Base-by-base conservation (phyloP, 768 basidiomycete genomes). In the Rubroboletus satanas region DNA sequence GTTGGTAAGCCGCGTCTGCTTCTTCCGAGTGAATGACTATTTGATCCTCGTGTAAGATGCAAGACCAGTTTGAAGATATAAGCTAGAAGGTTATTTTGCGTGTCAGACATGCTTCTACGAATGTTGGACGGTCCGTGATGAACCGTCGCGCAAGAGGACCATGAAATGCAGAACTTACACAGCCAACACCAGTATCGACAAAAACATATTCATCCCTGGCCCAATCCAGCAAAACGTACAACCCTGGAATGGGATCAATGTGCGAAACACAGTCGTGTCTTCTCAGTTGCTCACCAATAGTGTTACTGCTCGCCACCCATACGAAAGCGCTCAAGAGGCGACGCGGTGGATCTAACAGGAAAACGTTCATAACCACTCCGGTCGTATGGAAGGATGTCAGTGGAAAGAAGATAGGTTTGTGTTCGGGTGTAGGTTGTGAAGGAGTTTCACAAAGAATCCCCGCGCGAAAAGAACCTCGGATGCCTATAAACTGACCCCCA, bases 21-120 rank as follows among this genome's bases (percentile, higher is more conserved):
- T 87, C 85, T 70, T 88, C 87, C 36, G 81, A 85, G 61, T 89
- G 87, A 36, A 89, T 85, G 35, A 88, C 85, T 54, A 89, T 85
- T 57, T 85, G 79, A 46, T 74, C 71, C 58, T 88, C 78, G 62
- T 79, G 81, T 10, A 88, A 68, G 45, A 88, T 88, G 62, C 87
- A 89, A 23, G 85, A 87, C 87, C 87, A 89, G 54, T 88, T 88
- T 10, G 86, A 84, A 18, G 84, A 85, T 65, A 77, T 74, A 12
- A 80, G 76, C 87, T 88, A 56, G 21, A 51, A 54, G 49, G 10
- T 36, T 8, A 7, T 11, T 42, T 53, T 21, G 38, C 38, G 12
- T 9, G 49, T 57, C 51, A 49, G 58, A 52, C 35, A 33, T 18
- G 48, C 21, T 14, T 47, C 43, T 9, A 18, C 11, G 43, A 4